Evolutionary conservation across 2,329 filamentous ascomycete species (phyloP).

Genomic region (Beauveria sp.): DNA sequence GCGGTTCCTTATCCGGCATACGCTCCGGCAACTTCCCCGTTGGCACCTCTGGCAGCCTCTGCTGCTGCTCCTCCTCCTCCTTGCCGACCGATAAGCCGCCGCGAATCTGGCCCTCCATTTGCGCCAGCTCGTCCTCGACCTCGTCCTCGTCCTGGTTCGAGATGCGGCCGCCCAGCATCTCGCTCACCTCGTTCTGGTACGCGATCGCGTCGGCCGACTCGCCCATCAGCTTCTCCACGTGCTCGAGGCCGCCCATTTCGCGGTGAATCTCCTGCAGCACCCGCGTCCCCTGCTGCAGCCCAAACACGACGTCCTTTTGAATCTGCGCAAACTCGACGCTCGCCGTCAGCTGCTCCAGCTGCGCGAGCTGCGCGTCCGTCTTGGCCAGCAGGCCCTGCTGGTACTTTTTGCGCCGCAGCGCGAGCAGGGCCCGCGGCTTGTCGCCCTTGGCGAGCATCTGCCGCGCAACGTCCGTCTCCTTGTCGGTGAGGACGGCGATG

Average conservation of each 20-base stretch:
- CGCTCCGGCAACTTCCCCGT: constrained; percentile 25
- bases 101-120: constrained; percentile 50
- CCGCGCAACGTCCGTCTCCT: constrained; percentile 79
- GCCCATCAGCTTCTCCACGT: constrained; percentile 90
- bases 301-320: constrained; percentile 92
- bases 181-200: constrained; percentile 91
- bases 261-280: constrained; percentile 86
- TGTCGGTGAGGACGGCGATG: constrained; percentile 76
- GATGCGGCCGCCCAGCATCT: constrained; percentile 81
- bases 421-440: constrained; percentile 74
- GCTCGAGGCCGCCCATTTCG: constrained; percentile 92
- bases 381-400: constrained; percentile 83
- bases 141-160: constrained; percentile 95
- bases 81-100: not conserved
- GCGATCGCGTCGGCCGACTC: constrained; percentile 84
- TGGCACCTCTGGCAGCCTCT: constrained; percentile 24
- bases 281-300: constrained; percentile 81
- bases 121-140: constrained; percentile 89
- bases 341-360: constrained; percentile 79
- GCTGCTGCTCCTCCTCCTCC: not conserved
- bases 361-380: constrained; percentile 88
- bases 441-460: constrained; percentile 75
- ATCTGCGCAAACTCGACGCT: constrained; percentile 94
- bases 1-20: constrained; percentile 16
- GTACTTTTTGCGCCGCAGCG: constrained; percentile 91